These are phyloP conservation scores for Ustilago nuda DNA, from an alignment of 1,284 basidiomycete genomes.

Conservation along the genomic window DNA sequence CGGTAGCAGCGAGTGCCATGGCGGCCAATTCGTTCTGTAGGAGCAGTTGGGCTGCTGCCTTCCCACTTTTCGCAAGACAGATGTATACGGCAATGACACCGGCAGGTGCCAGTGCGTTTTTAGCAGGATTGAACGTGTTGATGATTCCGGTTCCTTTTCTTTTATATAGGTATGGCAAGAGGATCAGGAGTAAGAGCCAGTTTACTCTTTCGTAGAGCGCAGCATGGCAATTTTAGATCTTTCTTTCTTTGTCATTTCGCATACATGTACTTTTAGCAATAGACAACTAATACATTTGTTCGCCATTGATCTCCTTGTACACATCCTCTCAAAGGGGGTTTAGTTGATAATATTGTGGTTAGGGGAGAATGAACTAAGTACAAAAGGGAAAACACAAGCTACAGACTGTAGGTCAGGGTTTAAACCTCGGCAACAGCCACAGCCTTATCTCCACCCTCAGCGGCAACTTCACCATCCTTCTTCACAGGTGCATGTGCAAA, in stretches of 20 bases:
- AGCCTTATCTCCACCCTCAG: constrained; percentile 2
- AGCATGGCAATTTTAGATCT: not conserved
- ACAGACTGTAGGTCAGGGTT: not conserved
- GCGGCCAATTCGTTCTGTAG: constrained; percentile 52
- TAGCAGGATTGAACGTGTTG: constrained; percentile 49
- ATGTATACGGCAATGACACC: constrained; percentile 49
- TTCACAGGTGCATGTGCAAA: constrained; percentile 50
- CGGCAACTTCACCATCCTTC: constrained; percentile 17
- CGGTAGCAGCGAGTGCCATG: constrained; percentile 57
- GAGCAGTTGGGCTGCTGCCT: constrained; percentile 38
- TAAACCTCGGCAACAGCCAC: constrained; percentile 34
- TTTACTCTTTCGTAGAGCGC: constrained; percentile 31
- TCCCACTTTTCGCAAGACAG: constrained; percentile 49
- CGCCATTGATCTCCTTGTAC: not conserved
- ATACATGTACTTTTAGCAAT: constrained; percentile 21
- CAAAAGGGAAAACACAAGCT: not conserved
- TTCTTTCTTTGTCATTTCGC: not conserved
- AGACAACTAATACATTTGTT: not conserved
- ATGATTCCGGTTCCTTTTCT: constrained; percentile 57
- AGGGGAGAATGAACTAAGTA: constrained; percentile 12
- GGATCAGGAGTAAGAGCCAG: constrained; percentile 44
- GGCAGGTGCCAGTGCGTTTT: constrained; percentile 35
- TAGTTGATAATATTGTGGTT: not conserved
- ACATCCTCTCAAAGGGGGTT: not conserved
- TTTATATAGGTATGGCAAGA: constrained; percentile 52